phyloP scores from a whole-genome alignment of 441 rosid species.

The Pelargonium fulgidum region DNA sequence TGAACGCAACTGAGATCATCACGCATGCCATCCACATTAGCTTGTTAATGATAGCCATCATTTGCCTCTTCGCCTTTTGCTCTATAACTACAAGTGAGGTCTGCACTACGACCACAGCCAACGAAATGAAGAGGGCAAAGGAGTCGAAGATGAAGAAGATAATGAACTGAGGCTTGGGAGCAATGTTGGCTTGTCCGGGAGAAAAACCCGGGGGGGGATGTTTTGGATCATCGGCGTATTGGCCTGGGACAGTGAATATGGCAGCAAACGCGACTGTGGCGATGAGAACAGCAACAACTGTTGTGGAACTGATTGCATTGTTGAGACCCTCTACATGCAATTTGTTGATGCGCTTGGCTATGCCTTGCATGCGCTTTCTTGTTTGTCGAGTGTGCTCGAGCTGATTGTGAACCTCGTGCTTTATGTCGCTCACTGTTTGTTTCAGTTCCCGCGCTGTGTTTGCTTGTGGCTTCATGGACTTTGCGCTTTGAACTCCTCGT shows the following conservation, averaged over 20 bases:
- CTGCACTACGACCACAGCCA: conserved; percentile 57
- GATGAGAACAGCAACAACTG: conserved; percentile 55
- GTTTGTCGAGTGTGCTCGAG: conserved; percentile 20
- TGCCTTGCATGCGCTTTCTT: conserved; percentile 47
- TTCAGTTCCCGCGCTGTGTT: conserved; percentile 43
- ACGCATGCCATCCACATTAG: conserved; percentile 62
- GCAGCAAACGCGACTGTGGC: conserved; percentile 59
- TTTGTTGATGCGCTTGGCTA: conserved; percentile 52
- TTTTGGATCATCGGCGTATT: no score
- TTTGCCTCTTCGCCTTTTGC: conserved; percentile 18
- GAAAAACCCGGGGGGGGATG: conserved; percentile 23
- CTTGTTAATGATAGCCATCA: conserved; percentile 55
- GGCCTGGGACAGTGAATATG: conserved; percentile 30
- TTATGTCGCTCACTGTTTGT: conserved; percentile 57
- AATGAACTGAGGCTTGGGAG: conserved; percentile 35
- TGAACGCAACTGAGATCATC: conserved; percentile 47
- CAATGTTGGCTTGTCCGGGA: conserved; percentile 44
- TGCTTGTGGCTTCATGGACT: conserved; percentile 36
- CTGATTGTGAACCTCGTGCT: conserved; percentile 55
- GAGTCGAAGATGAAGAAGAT: conserved; percentile 49
- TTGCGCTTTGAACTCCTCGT: conserved; percentile 52
- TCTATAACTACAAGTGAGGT: conserved; percentile 54
- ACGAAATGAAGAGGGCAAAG: conserved; percentile 50
- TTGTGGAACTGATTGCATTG: conserved; percentile 43
- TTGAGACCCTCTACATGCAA: conserved; percentile 29